Percentiles rank a stretch among this genome's conserved stretches.
These are phyloP conservation scores for Millerozyma acaciae DNA, from an alignment of 805 yeast species.

Conservation along the genomic window DNA sequence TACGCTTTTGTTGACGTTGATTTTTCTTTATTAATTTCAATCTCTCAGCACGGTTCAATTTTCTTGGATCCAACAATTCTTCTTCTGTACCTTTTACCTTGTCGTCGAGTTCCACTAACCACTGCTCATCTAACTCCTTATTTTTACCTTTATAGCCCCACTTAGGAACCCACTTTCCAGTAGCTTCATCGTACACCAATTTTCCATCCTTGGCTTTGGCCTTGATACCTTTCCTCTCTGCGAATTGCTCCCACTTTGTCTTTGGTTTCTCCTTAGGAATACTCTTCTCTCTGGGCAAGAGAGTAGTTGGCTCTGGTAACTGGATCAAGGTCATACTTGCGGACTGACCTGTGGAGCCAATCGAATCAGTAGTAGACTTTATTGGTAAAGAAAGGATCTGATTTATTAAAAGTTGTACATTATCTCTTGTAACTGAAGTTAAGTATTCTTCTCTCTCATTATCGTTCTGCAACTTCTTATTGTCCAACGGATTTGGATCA, in stretches of 20 bases:
- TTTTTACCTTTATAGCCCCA: conserved; percentile 98
- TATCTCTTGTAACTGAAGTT: conserved; percentile 73
- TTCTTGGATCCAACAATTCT: conserved; percentile 84
- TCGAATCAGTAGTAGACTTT: conserved; percentile 76
- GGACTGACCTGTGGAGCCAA: conserved; percentile 52
- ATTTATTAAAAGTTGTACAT: conserved; percentile 85
- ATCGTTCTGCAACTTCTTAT: conserved; percentile 51
- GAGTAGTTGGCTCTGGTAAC: conserved; percentile 79
- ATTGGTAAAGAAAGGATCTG: conserved; percentile 89
- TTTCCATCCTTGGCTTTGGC: conserved; percentile 88
- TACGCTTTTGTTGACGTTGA: conserved; percentile 78
- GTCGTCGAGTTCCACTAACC: conserved; percentile 94
- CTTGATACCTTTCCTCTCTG: conserved; percentile 90
- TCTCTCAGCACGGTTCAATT: conserved; percentile 75
- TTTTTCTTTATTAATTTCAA: conserved; percentile 82
- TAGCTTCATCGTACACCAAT: conserved; percentile 82
- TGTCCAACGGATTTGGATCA: conserved; percentile 83
- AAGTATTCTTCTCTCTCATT: conserved; percentile 60
- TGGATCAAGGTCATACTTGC: conserved; percentile 78
- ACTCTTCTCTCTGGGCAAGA: conserved; percentile 91
- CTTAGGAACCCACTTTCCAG: conserved; percentile 94
- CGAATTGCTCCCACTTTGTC: conserved; percentile 96
- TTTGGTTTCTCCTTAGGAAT: conserved; percentile 88
- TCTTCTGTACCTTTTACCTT: conserved; percentile 47
- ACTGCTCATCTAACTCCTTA: conserved; percentile 80